These are phyloP conservation scores for Cymbidium sinense DNA, from an alignment of 106 monocot genomes.

Conservation along the genomic window DNA sequence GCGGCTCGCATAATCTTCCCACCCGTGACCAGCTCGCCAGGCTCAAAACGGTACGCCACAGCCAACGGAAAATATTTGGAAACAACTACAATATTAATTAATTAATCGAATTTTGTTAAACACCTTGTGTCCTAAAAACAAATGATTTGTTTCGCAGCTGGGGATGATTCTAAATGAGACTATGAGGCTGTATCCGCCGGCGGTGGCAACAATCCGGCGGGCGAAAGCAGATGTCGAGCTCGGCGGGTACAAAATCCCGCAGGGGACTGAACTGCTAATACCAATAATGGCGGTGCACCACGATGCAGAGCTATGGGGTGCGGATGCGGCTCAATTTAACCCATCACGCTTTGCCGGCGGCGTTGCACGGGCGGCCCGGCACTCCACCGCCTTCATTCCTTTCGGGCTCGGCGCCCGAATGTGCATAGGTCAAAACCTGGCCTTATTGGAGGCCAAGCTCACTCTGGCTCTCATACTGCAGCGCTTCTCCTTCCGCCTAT, in stretches of 20 bases:
- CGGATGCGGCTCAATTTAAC: conserved; percentile 48
- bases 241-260: conserved; percentile 38
- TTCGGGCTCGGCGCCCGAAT: conserved; percentile 68
- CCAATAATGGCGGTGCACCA: conserved; percentile 76
- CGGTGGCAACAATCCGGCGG: conserved; percentile 54
- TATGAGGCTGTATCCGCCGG: conserved; percentile 67
- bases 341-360: conserved; percentile 56
- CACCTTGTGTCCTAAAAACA: no score
- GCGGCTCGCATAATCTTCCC: conserved; percentile 49
- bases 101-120: no score
- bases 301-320: conserved; percentile 48
- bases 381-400: conserved; percentile 56
- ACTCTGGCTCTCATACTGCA: conserved; percentile 52
- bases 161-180: conserved; percentile 74
- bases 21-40: conserved; percentile 56
- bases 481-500: conserved; percentile 45
- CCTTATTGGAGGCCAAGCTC: conserved; percentile 57
- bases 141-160: conserved; percentile 25
- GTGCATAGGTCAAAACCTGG: conserved; percentile 76
- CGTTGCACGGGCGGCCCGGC: conserved; percentile 33
- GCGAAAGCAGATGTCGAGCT: conserved; percentile 47
- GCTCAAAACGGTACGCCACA: conserved; percentile 59
- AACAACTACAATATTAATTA: background rate
- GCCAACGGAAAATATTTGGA: background rate
- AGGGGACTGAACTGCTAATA: conserved; percentile 54